These are phyloP conservation scores for Vaccinium darrowii DNA, from an alignment of 148 eudicot species.

Conservation along the genomic window DNA sequence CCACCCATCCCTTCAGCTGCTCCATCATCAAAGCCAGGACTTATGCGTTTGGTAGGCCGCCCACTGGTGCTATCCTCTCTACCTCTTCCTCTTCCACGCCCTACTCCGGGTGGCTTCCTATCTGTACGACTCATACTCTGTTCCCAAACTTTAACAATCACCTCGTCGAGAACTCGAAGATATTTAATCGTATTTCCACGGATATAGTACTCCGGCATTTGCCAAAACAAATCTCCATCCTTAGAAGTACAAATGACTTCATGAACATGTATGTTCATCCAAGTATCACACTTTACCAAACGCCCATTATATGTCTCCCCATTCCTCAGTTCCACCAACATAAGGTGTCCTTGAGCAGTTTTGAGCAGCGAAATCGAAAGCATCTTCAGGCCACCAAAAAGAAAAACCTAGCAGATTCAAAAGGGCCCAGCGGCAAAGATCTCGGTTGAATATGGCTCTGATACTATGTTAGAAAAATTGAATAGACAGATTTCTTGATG, in stretches of 20 bases:
- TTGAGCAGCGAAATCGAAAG: constrained; percentile 76
- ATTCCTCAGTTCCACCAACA: constrained; percentile 94
- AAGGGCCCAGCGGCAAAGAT: not conserved
- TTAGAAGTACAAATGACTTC: constrained; percentile 95
- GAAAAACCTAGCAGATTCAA: constrained; percentile 12
- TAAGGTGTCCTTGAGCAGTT: constrained; percentile 87
- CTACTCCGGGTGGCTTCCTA: constrained; percentile 88
- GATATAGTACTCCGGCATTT: constrained; percentile 89
- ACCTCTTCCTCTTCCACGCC: constrained; percentile 66
- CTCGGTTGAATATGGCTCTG: no score
- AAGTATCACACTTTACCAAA: constrained; percentile 90
- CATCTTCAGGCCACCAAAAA: constrained; percentile 5
- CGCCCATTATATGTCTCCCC: constrained; percentile 95
- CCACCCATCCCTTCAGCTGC: no score
- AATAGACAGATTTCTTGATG: no score
- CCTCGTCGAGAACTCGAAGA: constrained; percentile 63
- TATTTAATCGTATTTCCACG: constrained; percentile 86
- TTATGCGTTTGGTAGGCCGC: constrained; percentile 50
- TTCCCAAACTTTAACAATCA: constrained; percentile 84
- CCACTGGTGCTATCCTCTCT: constrained; percentile 67
- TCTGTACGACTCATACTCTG: constrained; percentile 69
- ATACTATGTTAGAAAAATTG: no score
- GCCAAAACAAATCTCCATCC: constrained; percentile 96
- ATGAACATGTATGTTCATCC: constrained; percentile 97
- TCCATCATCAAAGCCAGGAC: constrained; percentile 35